phyloP scores from a whole-genome alignment of 495 filamentous ascomycete species.

The Trichoderma erinaceum region DNA sequence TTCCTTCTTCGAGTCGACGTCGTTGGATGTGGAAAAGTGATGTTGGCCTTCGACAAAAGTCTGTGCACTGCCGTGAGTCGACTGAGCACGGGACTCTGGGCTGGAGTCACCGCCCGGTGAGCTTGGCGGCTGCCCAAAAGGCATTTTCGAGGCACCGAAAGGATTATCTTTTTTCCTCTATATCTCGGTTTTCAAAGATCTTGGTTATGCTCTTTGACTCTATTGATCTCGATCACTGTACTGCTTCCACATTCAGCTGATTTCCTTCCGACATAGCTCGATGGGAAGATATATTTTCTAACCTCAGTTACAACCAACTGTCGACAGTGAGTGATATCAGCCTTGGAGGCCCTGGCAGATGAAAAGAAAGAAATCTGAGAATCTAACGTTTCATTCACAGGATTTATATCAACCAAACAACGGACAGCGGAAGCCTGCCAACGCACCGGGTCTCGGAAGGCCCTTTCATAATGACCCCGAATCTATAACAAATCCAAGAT shows the following conservation, averaged over 20 bases:
- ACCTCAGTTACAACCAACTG: background rate
- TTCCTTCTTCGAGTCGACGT: background rate
- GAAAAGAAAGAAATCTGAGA: background rate
- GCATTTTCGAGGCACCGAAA: background rate
- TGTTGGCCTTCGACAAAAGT: slow-evolving; percentile 9
- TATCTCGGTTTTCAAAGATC: no score
- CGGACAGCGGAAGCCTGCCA: background rate
- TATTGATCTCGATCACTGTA: no score
- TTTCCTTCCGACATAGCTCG: no score
- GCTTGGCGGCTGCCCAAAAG: slow-evolving; percentile 1
- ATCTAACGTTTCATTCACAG: background rate
- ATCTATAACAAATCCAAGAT: background rate
- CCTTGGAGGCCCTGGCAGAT: background rate
- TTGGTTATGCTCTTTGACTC: no score
- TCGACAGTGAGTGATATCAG: background rate
- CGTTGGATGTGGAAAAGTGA: background rate
- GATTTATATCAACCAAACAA: background rate
- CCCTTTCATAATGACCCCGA: background rate
- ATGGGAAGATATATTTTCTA: no score
- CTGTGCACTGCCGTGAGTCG: background rate
- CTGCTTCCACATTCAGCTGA: no score
- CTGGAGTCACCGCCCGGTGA: background rate
- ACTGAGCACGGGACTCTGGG: background rate
- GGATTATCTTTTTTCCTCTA: no score
- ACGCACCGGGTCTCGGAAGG: background rate